These are phyloP conservation scores for Bonia amplexicaulis DNA, from an alignment of 176 grass and related monocot genomes.

Conservation along the genomic window DNA sequence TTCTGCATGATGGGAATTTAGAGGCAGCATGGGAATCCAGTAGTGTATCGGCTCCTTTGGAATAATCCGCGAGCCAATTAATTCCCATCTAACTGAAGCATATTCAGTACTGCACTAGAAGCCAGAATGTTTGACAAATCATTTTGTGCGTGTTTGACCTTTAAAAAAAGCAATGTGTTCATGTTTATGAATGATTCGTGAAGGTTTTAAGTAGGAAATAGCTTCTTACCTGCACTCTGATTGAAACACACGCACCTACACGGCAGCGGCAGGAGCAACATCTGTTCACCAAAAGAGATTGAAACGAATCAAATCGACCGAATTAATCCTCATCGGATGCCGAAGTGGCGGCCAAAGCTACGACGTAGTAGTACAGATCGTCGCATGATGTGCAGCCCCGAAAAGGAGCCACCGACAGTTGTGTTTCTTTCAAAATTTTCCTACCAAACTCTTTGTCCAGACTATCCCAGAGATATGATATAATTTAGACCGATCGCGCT, in stretches of 20 bases:
- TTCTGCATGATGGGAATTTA: not conserved
- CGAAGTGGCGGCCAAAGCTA: not conserved
- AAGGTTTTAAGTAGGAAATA: not conserved
- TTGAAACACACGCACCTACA: not conserved
- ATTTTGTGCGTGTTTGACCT: no score
- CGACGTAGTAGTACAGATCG: not conserved
- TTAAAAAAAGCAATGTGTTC: no score
- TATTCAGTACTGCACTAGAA: not conserved
- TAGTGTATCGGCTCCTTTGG: not conserved
- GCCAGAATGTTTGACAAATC: not conserved
- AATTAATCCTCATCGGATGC: not conserved
- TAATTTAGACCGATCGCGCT: not conserved
- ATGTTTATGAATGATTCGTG: not conserved
- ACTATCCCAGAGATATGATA: not conserved
- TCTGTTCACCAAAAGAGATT: not conserved
- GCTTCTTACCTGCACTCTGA: not conserved
- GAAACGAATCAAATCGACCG: not conserved
- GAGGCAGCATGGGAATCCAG: not conserved
- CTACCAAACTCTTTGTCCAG: not conserved
- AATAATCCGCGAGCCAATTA: not conserved
- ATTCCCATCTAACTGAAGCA: not conserved
- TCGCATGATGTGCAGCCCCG: not conserved
- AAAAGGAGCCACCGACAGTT: conserved; percentile 25
- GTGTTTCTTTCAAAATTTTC: not conserved
- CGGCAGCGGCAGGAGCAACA: not conserved